Conservation (phyloP, 495 filamentous ascomycete species). For the Hyaloscypha hepaticicola region DNA sequence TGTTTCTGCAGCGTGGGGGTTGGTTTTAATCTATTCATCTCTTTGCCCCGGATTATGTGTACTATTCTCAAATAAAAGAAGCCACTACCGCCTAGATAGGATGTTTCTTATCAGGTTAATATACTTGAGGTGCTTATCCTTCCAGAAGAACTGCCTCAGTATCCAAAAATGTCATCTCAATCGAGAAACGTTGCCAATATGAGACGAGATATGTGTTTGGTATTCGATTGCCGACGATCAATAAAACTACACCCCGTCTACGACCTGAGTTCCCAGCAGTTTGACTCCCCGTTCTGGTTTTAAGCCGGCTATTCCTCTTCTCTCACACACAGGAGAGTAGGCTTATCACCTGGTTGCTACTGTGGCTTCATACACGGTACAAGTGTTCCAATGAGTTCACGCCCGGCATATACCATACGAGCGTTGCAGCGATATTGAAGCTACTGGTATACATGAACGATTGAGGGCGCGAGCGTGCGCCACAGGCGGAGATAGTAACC, state of each 20-base stretch:
- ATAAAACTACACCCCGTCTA: background rate
- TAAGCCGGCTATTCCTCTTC: background rate
- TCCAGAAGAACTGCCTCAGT: background rate
- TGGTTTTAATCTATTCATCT: background rate
- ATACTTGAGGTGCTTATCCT: background rate
- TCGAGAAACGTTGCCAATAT: background rate
- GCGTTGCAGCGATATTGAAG: background rate
- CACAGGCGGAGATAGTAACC: background rate
- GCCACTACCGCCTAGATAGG: background rate
- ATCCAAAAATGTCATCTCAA: background rate
- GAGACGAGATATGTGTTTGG: background rate
- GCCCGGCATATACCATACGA: background rate
- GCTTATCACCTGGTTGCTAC: background rate
- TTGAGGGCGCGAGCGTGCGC: background rate
- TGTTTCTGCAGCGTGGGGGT: background rate
- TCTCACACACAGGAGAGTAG: background rate
- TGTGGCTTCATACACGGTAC: background rate
- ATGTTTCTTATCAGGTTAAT: background rate
- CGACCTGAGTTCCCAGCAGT: background rate
- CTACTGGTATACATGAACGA: background rate
- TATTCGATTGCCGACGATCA: background rate
- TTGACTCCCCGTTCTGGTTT: background rate
- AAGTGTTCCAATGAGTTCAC: background rate
- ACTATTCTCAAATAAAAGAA: background rate
- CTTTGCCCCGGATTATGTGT: background rate